A percentile compares a stretch with the other conserved stretches of the same genome.
Evolutionary conservation across 345 rosid species (phyloP).

Genomic region (Toxicodendron radicans): DNA sequence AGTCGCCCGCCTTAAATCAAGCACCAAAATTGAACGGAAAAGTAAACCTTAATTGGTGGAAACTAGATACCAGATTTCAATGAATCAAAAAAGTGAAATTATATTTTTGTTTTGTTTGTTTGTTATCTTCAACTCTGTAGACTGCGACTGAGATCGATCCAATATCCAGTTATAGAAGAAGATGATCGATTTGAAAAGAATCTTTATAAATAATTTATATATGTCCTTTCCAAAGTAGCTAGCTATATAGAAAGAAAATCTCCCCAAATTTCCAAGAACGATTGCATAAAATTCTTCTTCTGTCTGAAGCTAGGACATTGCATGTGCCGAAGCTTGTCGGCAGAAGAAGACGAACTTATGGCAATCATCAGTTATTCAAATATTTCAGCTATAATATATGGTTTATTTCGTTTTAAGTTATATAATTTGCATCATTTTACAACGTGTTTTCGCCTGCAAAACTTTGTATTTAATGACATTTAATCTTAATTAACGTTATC

Average conservation of each 20-base stretch:
- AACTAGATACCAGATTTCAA: not conserved
- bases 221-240: too few relatives aligned
- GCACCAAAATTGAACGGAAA: not conserved
- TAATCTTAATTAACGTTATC: too few relatives aligned
- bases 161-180: conserved; percentile 11
- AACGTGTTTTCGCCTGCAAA: too few relatives aligned
- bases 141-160: conserved; percentile 24
- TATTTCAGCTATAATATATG: not conserved
- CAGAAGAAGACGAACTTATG: not conserved
- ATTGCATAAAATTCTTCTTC: not conserved
- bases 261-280: conserved; percentile 22
- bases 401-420: too few relatives aligned
- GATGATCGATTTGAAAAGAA: not conserved
- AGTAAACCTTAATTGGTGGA: conserved; percentile 6
- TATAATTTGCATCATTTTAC: too few relatives aligned
- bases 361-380: not conserved
- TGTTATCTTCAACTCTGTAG: not conserved
- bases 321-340: conserved; percentile 20
- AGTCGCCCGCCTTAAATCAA: not conserved
- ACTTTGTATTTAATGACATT: too few relatives aligned
- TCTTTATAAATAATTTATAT: conserved; percentile 9
- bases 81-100: not conserved
- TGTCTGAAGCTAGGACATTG: conserved; percentile 15
- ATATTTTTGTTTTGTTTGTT: not conserved
- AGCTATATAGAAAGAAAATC: not conserved